Percentiles rank a stretch among this genome's conserved stretches.
These are phyloP conservation scores for Geotrichum macrosporum DNA, from an alignment of 1,139 yeast genomes.

Conservation along the genomic window DNA sequence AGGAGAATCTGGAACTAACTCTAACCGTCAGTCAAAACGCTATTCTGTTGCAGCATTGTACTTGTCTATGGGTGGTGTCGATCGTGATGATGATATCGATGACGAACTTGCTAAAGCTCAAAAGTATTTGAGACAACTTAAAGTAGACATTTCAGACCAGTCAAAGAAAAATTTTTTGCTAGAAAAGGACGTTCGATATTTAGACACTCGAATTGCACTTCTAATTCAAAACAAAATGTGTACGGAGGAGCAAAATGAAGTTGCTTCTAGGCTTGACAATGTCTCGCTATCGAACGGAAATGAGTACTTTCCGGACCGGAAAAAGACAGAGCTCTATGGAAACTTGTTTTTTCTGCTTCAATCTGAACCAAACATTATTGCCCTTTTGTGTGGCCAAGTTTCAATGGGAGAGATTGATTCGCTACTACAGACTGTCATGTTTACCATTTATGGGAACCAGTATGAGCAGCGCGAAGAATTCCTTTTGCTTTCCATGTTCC, in stretches of 20 bases:
- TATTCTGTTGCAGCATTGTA: constrained; percentile 40
- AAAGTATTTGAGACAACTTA: constrained; percentile 36
- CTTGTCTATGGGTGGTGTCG: constrained; percentile 40
- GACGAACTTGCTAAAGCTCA: constrained; percentile 41
- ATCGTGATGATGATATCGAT: constrained; percentile 39
- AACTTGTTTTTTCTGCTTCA: constrained; percentile 41
- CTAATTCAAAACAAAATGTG: constrained; percentile 43
- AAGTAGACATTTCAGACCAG: constrained; percentile 39
- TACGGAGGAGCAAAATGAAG: constrained; percentile 39
- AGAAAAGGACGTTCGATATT: constrained; percentile 42
- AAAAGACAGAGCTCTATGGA: constrained; percentile 38
- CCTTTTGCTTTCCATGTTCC: constrained; percentile 40
- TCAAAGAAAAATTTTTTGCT: constrained; percentile 40
- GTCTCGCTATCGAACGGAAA: constrained; percentile 20
- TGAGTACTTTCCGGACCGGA: constrained; percentile 33
- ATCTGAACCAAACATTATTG: constrained; percentile 41
- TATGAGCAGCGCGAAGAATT: constrained; percentile 44
- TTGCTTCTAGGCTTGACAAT: constrained; percentile 36
- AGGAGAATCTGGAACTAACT: not conserved
- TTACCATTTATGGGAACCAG: constrained; percentile 44
- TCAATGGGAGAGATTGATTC: constrained; percentile 42
- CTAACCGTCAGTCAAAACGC: constrained; percentile 37
- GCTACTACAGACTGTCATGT: constrained; percentile 43
- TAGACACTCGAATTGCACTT: constrained; percentile 42
- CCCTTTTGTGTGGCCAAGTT: constrained; percentile 38